These are phyloP conservation scores for Panicum miliaceum DNA, from an alignment of 176 grass and related monocot species.

Conservation along the genomic window DNA sequence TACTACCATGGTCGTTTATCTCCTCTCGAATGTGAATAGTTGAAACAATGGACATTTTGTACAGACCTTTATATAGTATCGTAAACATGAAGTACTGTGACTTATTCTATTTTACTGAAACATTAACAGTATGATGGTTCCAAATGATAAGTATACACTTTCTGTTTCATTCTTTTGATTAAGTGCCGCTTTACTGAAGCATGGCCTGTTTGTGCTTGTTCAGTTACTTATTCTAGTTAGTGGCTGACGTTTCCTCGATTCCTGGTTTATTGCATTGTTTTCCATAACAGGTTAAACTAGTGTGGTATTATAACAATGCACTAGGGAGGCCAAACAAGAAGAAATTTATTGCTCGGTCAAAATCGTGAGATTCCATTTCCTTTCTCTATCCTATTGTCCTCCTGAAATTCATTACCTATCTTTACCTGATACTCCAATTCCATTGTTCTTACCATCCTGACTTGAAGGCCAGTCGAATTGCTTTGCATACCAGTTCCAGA, in stretches of 20 bases:
- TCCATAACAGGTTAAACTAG: conserved; percentile 63
- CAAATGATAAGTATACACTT: neutral
- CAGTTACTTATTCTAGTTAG: neutral
- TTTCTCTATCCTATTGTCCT: neutral
- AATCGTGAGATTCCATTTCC: conserved; percentile 59
- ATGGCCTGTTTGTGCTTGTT: conserved; percentile 10
- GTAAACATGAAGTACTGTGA: neutral
- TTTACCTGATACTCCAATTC: neutral
- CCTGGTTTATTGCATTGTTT: neutral
- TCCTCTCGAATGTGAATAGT: conserved; percentile 15
- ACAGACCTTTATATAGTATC: conserved; percentile 5
- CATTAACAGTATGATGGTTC: neutral
- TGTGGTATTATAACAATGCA: conserved; percentile 99
- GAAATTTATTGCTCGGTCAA: conserved; percentile 91
- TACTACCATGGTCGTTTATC: neutral
- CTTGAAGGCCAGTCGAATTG: neutral
- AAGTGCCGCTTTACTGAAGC: neutral
- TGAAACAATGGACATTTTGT: neutral
- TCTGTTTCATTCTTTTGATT: neutral
- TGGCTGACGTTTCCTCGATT: neutral
- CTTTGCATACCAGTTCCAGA: neutral
- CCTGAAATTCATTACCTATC: neutral
- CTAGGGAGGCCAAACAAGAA: conserved; percentile 93
- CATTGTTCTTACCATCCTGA: neutral
- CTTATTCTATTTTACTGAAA: conserved; percentile 31